phyloP scores from a whole-genome alignment of 1,284 basidiomycete genomes.

The Inonotus obliquus region DNA sequence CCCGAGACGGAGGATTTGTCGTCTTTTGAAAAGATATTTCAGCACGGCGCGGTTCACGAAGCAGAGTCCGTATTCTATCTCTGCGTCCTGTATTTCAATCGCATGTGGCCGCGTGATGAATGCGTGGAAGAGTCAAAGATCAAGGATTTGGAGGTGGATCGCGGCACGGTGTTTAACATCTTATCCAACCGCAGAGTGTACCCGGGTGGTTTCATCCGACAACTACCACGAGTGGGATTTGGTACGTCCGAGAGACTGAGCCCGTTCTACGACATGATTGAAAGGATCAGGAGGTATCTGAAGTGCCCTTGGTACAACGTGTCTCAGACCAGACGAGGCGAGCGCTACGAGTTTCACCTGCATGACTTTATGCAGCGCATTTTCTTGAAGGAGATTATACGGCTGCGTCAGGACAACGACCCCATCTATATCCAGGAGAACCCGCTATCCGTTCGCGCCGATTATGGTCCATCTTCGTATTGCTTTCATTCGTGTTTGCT shows the following conservation, averaged over 20 bases:
- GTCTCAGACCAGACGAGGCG: neutral
- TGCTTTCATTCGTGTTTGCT: too few species aligned
- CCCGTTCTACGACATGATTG: neutral
- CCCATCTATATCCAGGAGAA: neutral
- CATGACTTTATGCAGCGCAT: neutral
- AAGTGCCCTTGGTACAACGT: neutral
- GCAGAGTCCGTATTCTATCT: conserved; percentile 1
- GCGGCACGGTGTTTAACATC: neutral
- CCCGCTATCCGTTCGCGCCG: neutral
- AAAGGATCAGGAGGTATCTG: neutral
- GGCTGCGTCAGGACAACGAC: neutral
- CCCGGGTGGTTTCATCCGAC: neutral
- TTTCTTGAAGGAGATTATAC: neutral
- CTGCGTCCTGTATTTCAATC: neutral
- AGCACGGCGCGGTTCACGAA: neutral
- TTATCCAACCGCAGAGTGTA: neutral
- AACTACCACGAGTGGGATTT: neutral
- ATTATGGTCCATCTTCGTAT: too few species aligned
- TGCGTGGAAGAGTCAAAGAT: neutral
- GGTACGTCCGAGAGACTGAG: neutral
- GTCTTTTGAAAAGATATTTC: neutral
- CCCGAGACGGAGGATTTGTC: neutral
- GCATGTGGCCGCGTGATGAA: neutral
- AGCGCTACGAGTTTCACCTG: neutral
- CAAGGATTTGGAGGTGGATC: neutral